Evolutionary conservation across 1,284 basidiomycete genomes (phyloP).

Genomic region (Rhodotorula sp.): DNA sequence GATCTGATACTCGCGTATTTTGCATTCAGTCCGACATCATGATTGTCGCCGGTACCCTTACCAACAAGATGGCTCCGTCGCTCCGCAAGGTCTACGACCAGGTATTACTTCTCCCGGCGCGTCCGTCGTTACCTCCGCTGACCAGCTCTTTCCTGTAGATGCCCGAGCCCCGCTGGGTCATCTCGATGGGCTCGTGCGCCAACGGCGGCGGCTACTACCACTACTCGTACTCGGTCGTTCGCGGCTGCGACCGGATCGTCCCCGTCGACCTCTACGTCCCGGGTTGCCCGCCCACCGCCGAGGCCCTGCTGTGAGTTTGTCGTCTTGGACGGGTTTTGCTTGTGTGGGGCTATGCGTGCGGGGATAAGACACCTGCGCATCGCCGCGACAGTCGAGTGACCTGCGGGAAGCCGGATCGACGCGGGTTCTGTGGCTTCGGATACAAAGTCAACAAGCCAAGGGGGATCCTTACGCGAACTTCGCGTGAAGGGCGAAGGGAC

Average conservation of each 20-base stretch:
- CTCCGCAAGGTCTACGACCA: constrained; percentile 94
- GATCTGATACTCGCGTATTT: not conserved
- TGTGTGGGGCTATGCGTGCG: not conserved
- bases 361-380: not conserved
- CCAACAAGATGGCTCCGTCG: constrained; percentile 99
- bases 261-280: constrained; percentile 96
- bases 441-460: no score
- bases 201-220: constrained; percentile 99
- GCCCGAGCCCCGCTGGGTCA: constrained; percentile 73
- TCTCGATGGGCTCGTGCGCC: constrained; percentile 99
- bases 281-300: constrained; percentile 78
- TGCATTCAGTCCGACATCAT: constrained; percentile 85
- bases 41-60: constrained; percentile 99
- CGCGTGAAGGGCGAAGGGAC: no score
- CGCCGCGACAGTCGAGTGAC: not conserved
- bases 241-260: constrained; percentile 98
- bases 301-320: constrained; percentile 67
- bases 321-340: not conserved
- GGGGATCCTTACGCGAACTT: no score
- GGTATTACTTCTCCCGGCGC: constrained; percentile 59
- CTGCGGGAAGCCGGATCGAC: no score
- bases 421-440: no score
- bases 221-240: constrained; percentile 91
- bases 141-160: constrained; percentile 23
- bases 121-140: constrained; percentile 15